Evolutionary conservation across 768 basidiomycete species (phyloP), one percentile per base, ranked within the genome.

Genomic region (Boletus rex-veris): DNA sequence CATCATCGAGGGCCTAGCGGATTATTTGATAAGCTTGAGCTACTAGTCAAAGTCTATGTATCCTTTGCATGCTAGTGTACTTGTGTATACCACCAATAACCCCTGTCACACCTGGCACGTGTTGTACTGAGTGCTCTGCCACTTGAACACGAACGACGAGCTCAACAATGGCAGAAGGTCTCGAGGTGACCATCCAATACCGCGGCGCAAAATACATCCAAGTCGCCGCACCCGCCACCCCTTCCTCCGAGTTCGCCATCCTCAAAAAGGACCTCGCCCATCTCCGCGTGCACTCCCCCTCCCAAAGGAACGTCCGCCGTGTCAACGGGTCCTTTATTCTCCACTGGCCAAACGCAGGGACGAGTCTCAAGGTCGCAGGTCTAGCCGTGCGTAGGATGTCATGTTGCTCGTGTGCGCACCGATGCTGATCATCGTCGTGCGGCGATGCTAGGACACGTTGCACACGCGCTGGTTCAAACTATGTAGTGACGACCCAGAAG

Each of bases 1-100:
- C 15, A 58, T 89, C 36, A 88, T 88, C 38, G 84, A 88, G 69
- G 65, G 62, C 6, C 74, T 95, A 21, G 92, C 84, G 33, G 88
- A 93, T 70, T 92, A 94, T 71, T 78, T 97, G 66, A 87, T 80
- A 60, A 55, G 66, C 43, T 76, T 72, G 16, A 68, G 69, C 16
- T 90, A 83, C 68, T 90, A 82, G 62, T 21, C 3, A 4, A 48
- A 21, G 40, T 16, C 24, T 16, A 30, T 40, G 53, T 55, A 59
- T n/a, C n/a, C n/a, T n/a, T n/a, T n/a, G n/a, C n/a, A n/a, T n/a
- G 35, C 5, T 24, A 36, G 15, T 36, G 12, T 16, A 36, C 15
- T 11, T 16, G 11, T 12, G 35, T 36, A 36, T 36, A 36, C 35
- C 35, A 36, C 12, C 24, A 24, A 24, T 16, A 36, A 7, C 15